Evolutionary conservation across 768 basidiomycete species (phyloP), one percentile per base, ranked within the genome.

Genomic region (Lyophyllum decastes): DNA sequence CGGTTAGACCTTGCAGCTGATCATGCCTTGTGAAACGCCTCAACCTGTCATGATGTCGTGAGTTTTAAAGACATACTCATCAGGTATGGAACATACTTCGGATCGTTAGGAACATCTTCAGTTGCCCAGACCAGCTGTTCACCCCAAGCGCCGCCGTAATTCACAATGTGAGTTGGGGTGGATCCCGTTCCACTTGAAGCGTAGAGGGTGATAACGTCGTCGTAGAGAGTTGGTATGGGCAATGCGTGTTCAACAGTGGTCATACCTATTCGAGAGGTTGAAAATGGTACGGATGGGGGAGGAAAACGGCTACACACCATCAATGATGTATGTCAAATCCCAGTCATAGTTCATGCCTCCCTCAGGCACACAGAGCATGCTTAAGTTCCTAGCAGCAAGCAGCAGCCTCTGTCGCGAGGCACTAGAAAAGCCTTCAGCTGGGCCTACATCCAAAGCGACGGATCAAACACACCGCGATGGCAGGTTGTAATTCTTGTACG

Each of bases 271-370:
- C 14, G 12, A n/a, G 33, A 4, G 30, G 35, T 17, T 41, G 14
- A 27, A 9, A 48, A 14, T 2, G 24, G 30, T 21, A n/a, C 47
- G 21, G 47, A 12, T n/a, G 34, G 26, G 48, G 30, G 49, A 45
- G 56, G 57, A 24, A 12, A 22, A 47, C 33, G 21, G 34, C 34
- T 6, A 30, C 34, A 35, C 35, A 85, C 89, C 89, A 64, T 91
- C 89, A n/a, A 89, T 72, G 54, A 90, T 89, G 62, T 90, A 91
- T 0, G 89, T 89, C 61, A 84, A 69, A 63, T 90, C 88, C 89
- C 89, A 91, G 63, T 91, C 89, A 26, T 78, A 84, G 65, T 88
- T 89, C 88, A 89, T 89, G 9, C 89, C 89, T 38, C 88, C 89
- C 70, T 90, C 89, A 0, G 89, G 88, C 4, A 90, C 83, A 57